A percentile compares a stretch with the other conserved stretches of the same genome.
Evolutionary conservation across 352 stramenopile genomes (phyloP).

Genomic region (Pythium scleroteichum): DNA sequence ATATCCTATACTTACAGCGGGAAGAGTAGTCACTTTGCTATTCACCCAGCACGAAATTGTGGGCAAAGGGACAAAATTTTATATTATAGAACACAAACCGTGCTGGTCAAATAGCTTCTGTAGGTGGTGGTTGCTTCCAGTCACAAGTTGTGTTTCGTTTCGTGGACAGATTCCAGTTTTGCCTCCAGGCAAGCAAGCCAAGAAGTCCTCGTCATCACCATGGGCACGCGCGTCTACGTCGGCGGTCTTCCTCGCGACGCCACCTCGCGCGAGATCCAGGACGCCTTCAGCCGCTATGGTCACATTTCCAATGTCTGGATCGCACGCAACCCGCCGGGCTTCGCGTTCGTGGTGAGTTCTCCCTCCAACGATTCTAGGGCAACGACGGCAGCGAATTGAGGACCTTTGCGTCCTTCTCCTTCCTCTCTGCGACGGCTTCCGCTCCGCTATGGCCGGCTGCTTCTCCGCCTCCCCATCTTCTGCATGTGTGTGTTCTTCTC

Average conservation of each 20-base stretch:
- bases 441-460: slow-evolving; percentile 8
- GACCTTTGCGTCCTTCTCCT: slow-evolving; percentile 13
- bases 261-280: slow-evolving; percentile 80
- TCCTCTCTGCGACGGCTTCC: slow-evolving; percentile 6
- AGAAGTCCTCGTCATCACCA: slow-evolving; percentile 27
- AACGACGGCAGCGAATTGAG: slow-evolving; percentile 21
- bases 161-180: slow-evolving; percentile 19
- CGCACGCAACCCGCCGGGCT: slow-evolving; percentile 83
- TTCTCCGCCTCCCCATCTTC: slow-evolving; percentile 9
- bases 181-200: slow-evolving; percentile 10
- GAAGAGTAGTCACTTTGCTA: slow-evolving; percentile 1
- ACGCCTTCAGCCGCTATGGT: slow-evolving; percentile 81
- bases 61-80: too few relatives aligned
- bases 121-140: slow-evolving; percentile 11
- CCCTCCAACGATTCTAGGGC: slow-evolving; percentile 19
- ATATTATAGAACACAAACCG: background rate
- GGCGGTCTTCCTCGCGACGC: slow-evolving; percentile 79
- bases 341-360: slow-evolving; percentile 89
- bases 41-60: slow-evolving; percentile 17
- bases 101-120: slow-evolving; percentile 5
- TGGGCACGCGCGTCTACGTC: slow-evolving; percentile 84
- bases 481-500: slow-evolving; percentile 16
- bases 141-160: slow-evolving; percentile 18
- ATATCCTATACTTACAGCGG: background rate
- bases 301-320: slow-evolving; percentile 89